Evolutionary conservation across 768 basidiomycete species (phyloP).

Genomic region (Podaxis rugospora): DNA sequence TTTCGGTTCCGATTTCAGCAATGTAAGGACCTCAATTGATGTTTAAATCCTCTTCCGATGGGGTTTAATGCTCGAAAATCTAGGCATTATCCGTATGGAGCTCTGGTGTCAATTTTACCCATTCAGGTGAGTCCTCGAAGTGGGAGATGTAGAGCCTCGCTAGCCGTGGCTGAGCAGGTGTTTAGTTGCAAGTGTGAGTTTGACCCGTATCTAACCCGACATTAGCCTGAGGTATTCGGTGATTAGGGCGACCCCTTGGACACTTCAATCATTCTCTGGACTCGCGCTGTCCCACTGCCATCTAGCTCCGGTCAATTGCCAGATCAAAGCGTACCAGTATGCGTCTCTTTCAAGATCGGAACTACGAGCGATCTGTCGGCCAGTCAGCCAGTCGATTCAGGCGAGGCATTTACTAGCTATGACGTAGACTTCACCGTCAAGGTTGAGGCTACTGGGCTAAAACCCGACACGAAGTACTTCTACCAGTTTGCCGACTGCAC

Average conservation of each 20-base stretch:
- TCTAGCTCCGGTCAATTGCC: conserved; percentile 24
- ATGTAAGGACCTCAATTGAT: conserved; percentile 24
- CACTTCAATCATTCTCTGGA: conserved; percentile 54
- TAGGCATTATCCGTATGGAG: conserved; percentile 36
- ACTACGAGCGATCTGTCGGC: conserved; percentile 29
- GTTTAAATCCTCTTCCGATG: background rate
- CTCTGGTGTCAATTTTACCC: conserved; percentile 46
- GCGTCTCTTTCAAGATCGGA: conserved; percentile 43
- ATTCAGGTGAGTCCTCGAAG: conserved; percentile 28
- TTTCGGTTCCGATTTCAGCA: conserved; percentile 44
- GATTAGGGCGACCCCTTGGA: conserved; percentile 50
- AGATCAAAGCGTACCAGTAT: conserved; percentile 49
- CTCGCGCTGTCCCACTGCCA: conserved; percentile 42
- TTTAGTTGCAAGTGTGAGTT: conserved; percentile 44
- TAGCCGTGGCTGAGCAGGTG: background rate
- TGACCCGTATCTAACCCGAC: background rate
- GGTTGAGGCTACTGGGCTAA: conserved; percentile 47
- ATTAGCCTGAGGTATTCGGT: background rate
- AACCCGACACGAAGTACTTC: conserved; percentile 50
- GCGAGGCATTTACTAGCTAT: conserved; percentile 48
- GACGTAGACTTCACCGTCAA: conserved; percentile 62
- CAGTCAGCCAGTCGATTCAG: conserved; percentile 33
- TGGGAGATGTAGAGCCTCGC: background rate
- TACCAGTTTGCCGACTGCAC: conserved; percentile 57
- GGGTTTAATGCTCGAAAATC: background rate